Percentiles rank a stretch among this genome's conserved stretches.
Conservation (phyloP, 2,329 filamentous ascomycete genomes). For the Diaporthe ampelina region DNA sequence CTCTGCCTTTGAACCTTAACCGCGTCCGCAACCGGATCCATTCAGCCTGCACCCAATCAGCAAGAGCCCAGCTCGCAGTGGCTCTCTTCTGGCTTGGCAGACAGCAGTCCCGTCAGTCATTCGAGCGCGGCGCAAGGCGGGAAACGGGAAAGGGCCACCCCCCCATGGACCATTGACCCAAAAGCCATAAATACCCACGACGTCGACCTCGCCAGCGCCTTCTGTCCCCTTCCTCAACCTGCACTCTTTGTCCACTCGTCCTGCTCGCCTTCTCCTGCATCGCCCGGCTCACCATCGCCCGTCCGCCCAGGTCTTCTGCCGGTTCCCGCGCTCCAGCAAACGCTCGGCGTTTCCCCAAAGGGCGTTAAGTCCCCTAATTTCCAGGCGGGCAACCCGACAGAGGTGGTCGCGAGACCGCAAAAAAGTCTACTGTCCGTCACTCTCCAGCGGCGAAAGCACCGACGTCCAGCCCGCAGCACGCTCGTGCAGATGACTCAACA, state of each 20-base stretch:
- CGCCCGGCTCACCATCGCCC: not conserved
- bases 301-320: not conserved
- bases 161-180: conserved; percentile 7
- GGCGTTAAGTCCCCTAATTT: conserved; percentile 25
- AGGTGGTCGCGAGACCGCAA: conserved; percentile 21
- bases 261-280: conserved; percentile 16
- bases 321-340: not conserved
- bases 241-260: conserved; percentile 34
- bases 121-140: conserved; percentile 30
- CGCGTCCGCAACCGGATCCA: conserved; percentile 22
- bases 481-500: conserved; percentile 39
- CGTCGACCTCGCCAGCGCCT: conserved; percentile 30
- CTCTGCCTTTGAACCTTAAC: conserved; percentile 7
- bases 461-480: conserved; percentile 8
- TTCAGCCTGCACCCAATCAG: conserved; percentile 30
- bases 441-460: conserved; percentile 23
- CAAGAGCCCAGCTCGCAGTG: conserved; percentile 23
- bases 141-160: conserved; percentile 20
- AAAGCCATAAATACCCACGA: conserved; percentile 41
- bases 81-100: conserved; percentile 28
- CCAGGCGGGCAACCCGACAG: conserved; percentile 30
- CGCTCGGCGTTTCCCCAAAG: conserved; percentile 10
- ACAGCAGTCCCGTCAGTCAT: conserved; percentile 34
- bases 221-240: conserved; percentile 12
- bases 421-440: conserved; percentile 35